A percentile compares a stretch with the other conserved stretches of the same genome.
These are phyloP conservation scores for Craspedostauros australis DNA, from an alignment of 108 stramenopile species.

Conservation along the genomic window DNA sequence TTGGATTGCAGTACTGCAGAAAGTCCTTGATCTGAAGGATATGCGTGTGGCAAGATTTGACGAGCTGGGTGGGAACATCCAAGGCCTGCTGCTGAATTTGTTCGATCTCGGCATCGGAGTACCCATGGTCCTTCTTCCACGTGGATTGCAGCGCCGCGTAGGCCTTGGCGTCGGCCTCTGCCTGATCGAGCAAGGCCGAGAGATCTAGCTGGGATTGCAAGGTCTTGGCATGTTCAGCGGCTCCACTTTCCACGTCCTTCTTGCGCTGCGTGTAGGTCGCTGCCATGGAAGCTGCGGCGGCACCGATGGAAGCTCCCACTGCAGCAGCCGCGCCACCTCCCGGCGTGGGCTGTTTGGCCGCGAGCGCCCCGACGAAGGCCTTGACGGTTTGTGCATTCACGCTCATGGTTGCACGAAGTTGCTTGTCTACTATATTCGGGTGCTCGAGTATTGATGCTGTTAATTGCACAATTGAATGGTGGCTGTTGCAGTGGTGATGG, in stretches of 20 bases:
- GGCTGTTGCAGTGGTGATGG: too few species aligned
- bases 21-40: slow-evolving; percentile 52
- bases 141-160: slow-evolving; percentile 67
- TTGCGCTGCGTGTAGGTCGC: slow-evolving; percentile 73
- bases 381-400: slow-evolving; percentile 25
- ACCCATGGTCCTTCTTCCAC: slow-evolving; percentile 54
- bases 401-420: too few species aligned
- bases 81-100: slow-evolving; percentile 56
- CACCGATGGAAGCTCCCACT: slow-evolving; percentile 63
- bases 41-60: slow-evolving; percentile 53
- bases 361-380: slow-evolving; percentile 43
- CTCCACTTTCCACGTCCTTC: slow-evolving; percentile 61
- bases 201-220: slow-evolving; percentile 44
- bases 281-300: slow-evolving; percentile 65
- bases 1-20: slow-evolving; percentile 69
- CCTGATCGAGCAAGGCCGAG: slow-evolving; percentile 29
- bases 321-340: slow-evolving; percentile 81
- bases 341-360: slow-evolving; percentile 71
- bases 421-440: too few species aligned
- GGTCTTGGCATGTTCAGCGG: slow-evolving; percentile 41
- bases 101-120: slow-evolving; percentile 46
- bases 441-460: too few species aligned
- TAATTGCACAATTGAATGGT: too few species aligned
- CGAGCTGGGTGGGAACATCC: slow-evolving; percentile 42
- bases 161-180: slow-evolving; percentile 67